Evolutionary conservation across 169 alveolate genomes (phyloP), one percentile per base, ranked within the genome.

Genomic region (Plasmodium adleri): DNA sequence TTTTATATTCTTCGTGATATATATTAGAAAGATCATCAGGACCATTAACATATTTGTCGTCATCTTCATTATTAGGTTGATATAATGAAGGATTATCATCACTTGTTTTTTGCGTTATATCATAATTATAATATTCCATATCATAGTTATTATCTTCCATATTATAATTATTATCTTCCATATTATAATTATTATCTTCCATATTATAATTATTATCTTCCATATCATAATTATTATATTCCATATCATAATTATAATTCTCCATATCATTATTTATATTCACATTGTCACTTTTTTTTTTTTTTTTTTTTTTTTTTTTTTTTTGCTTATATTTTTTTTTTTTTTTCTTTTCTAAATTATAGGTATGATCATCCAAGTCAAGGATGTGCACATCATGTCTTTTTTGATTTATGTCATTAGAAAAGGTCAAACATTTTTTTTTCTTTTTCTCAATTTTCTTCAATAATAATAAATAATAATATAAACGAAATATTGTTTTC

Each of bases 371-470:
- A 8, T 13, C 62, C 45, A 32, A 32, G 24, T 28, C 49, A 3
- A 45, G 10, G 20, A 7, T 59, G 1, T 43, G 10, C 39, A 20
- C 59, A 12, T 26, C 45, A 32, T 32, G 45, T 9, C 9, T 32
- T 32, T 32, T 32, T 32, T 1, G 45, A 32, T 32, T 32, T 32
- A 32, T 32, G 1, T 32, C 45, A 32, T 32, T 32, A 5, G 45
- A 32, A 32, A 32, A 32, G 5, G n/a, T 32, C 10, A 12, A 12
- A 13, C 49, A 7, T 9, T 26, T 26, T 49, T 58, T 50, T 59
- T 86, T 72, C 17, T 86, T 86, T 13, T 86, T 86, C 12, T 60
- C 28, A 45, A 86, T 86, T 86, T 86, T 86, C 1, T 64, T 64
- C 32, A 86, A 49, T 12, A 86, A 26, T n/a, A 45, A 24, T 15